These are phyloP conservation scores for Chaetothyriales sp. DNA, from an alignment of 2,329 filamentous ascomycete species.

Conservation along the genomic window DNA sequence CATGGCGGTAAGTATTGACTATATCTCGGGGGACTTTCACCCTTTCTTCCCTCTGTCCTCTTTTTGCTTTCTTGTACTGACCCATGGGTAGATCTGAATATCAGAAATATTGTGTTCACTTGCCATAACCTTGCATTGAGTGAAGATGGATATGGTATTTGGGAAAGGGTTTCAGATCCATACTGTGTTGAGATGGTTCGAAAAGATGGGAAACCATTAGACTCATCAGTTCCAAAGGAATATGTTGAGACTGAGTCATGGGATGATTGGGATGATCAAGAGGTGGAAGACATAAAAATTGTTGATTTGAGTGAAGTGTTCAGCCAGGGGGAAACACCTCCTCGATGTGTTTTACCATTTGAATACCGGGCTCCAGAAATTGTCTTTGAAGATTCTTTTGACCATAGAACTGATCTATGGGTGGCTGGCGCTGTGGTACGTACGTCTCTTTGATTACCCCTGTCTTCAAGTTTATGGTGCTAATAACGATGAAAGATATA, in stretches of 20 bases:
- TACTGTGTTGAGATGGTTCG: conserved; percentile 2
- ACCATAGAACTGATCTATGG: conserved; percentile 8
- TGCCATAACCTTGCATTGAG: background rate
- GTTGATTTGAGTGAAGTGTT: conserved; percentile 8
- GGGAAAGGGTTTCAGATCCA: conserved; percentile 1
- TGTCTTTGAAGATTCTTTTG: conserved; percentile 5
- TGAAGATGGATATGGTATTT: too few species aligned
- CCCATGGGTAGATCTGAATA: conserved; percentile 9
- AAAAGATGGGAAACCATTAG: conserved; percentile 3
- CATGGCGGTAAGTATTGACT: conserved; percentile 9
- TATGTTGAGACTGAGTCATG: conserved; percentile 3
- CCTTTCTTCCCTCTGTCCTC: too few species aligned
- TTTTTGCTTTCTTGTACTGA: too few species aligned
- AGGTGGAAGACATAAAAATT: conserved; percentile 4
- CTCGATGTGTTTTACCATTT: conserved; percentile 3
- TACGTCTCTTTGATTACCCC: too few species aligned
- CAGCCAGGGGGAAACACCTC: conserved; percentile 1
- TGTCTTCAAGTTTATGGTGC: too few species aligned
- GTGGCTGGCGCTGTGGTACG: conserved; percentile 7
- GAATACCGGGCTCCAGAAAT: conserved; percentile 9
- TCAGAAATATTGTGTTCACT: conserved; percentile 7
- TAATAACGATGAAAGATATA: too few species aligned
- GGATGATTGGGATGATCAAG: conserved; percentile 1
- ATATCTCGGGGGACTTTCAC: too few species aligned
- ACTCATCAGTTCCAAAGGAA: conserved; percentile 4